These are phyloP conservation scores for Apocynum venetum DNA, from an alignment of 257 asterid species.

Conservation along the genomic window DNA sequence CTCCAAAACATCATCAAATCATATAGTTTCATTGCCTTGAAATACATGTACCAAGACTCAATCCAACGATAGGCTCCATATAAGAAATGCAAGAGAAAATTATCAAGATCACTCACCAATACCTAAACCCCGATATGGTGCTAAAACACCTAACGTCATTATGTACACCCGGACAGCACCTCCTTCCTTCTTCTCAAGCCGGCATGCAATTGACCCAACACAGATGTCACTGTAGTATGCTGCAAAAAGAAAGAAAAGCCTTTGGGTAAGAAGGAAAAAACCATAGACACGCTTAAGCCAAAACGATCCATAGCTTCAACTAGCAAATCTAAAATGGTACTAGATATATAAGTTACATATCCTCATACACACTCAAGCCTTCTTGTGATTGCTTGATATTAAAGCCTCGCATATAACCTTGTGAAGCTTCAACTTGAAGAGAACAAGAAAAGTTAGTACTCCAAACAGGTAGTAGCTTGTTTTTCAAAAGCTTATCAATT, in stretches of 20 bases:
- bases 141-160: conserved; percentile 70
- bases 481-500: neutral
- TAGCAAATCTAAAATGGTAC: neutral
- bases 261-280: neutral
- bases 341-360: neutral
- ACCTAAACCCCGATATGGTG: conserved; percentile 51
- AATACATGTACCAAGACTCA: neutral
- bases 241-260: conserved; percentile 25
- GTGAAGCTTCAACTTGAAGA: neutral
- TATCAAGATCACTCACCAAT: conserved; percentile 33
- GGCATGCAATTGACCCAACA: conserved; percentile 94
- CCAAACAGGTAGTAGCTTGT: neutral
- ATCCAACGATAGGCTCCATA: neutral
- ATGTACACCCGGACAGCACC: conserved; percentile 76
- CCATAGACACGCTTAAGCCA: neutral
- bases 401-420: neutral
- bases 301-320: neutral
- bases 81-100: conserved; percentile 2
- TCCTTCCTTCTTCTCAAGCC: conserved; percentile 88
- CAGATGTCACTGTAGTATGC: conserved; percentile 93
- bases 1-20: neutral
- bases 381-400: neutral
- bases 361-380: neutral
- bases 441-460: neutral
- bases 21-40: neutral